These are phyloP conservation scores for Crucihimalaya himalaica DNA, from an alignment of 345 rosid species.

Conservation along the genomic window DNA sequence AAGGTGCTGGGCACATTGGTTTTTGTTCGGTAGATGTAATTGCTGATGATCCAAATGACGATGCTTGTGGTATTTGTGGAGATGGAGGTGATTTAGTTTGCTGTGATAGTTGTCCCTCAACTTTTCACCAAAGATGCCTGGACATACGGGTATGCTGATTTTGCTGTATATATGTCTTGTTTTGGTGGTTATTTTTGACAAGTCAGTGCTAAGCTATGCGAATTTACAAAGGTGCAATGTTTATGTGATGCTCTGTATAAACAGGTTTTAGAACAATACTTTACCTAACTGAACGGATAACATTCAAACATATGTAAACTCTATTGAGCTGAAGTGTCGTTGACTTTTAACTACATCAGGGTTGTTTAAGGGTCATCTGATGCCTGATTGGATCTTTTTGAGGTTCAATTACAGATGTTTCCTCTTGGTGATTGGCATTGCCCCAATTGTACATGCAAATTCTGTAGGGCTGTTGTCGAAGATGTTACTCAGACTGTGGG, in stretches of 20 bases:
- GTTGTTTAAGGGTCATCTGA: slow-evolving; percentile 22
- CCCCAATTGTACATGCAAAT: slow-evolving; percentile 82
- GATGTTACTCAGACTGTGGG: slow-evolving; percentile 41
- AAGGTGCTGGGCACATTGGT: slow-evolving; percentile 48
- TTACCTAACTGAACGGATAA: slow-evolving; percentile 8
- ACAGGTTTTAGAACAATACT: slow-evolving; percentile 1
- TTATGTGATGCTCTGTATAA: background rate
- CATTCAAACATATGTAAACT: background rate
- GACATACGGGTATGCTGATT: slow-evolving; percentile 54
- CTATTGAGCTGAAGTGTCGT: background rate
- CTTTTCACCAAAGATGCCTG: slow-evolving; percentile 83
- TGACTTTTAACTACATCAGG: slow-evolving; percentile 5
- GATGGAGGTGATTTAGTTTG: slow-evolving; percentile 94
- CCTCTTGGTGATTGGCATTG: slow-evolving; percentile 89
- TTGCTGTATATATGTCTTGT: background rate
- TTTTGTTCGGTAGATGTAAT: slow-evolving; percentile 55
- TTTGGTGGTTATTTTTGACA: background rate
- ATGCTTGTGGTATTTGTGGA: slow-evolving; percentile 91
- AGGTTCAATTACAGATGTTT: slow-evolving; percentile 60
- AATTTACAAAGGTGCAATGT: background rate
- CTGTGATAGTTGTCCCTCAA: slow-evolving; percentile 89
- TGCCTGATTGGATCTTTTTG: slow-evolving; percentile 31
- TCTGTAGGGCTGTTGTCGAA: slow-evolving; percentile 55
- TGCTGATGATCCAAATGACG: slow-evolving; percentile 88
- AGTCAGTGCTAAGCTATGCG: background rate